A percentile compares a stretch with the other conserved stretches of the same genome.
These are phyloP conservation scores for Colletotrichum sp. DNA, from an alignment of 2,329 filamentous ascomycete genomes.

Conservation along the genomic window DNA sequence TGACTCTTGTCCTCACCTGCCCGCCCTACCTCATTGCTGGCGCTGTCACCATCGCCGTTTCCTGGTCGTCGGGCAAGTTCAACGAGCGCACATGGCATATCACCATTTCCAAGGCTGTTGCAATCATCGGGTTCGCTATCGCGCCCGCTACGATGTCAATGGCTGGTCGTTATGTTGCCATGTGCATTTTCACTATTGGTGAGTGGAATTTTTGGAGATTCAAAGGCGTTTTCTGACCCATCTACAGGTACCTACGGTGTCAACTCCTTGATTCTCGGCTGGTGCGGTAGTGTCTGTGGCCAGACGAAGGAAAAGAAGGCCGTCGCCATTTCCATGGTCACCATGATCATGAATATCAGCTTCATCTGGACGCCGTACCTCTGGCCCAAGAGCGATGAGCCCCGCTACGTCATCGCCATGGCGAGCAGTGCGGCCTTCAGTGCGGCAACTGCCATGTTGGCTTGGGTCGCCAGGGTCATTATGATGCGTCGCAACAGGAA, in stretches of 20 bases:
- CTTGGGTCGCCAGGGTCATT: conserved; percentile 42
- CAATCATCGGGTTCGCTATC: conserved; percentile 42
- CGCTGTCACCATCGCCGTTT: conserved; percentile 26
- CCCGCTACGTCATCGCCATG: conserved; percentile 45
- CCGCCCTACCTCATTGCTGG: conserved; percentile 36
- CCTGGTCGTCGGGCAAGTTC: conserved; percentile 40
- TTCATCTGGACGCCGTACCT: conserved; percentile 50
- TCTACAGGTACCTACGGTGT: conserved; percentile 29
- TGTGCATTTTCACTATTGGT: conserved; percentile 35
- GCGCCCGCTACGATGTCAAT: conserved; percentile 28
- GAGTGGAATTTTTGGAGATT: conserved; percentile 25
- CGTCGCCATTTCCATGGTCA: conserved; percentile 35
- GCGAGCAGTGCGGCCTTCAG: conserved; percentile 35
- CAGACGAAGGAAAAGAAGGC: conserved; percentile 51
- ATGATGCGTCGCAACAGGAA: conserved; percentile 39
- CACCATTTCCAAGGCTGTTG: conserved; percentile 41
- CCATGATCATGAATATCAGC: conserved; percentile 26
- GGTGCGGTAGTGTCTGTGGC: conserved; percentile 41
- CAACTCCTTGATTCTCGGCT: conserved; percentile 42
- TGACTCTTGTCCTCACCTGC: conserved; percentile 54
- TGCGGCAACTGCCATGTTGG: conserved; percentile 36
- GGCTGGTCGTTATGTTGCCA: conserved; percentile 30
- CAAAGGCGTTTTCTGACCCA: no score
- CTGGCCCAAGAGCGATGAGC: conserved; percentile 41
- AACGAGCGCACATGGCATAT: conserved; percentile 51